Percentiles rank a stretch among this genome's conserved stretches.
Evolutionary conservation across 352 stramenopile genomes (phyloP).

Genomic region (Globisporangium carolinianum): DNA sequence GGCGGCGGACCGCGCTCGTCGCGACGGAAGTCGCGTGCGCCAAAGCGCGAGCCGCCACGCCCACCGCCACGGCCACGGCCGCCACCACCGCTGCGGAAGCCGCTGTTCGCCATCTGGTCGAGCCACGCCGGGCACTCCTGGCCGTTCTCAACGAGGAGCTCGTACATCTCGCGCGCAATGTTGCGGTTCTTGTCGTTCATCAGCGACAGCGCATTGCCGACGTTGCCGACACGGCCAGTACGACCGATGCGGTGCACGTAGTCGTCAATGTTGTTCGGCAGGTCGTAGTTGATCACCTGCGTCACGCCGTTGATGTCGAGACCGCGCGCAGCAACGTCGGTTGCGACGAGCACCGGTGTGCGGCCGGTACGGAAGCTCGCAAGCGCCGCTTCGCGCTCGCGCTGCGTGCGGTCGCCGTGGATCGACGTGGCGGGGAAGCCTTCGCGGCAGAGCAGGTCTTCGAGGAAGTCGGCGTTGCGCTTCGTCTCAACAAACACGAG

Average conservation of each 20-base stretch:
- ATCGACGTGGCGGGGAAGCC: constrained; percentile 93
- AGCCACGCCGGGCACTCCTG: constrained; percentile 94
- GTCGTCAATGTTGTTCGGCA: constrained; percentile 97
- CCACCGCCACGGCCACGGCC: constrained; percentile 41
- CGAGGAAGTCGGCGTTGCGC: constrained; percentile 93
- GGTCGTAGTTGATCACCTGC: constrained; percentile 97
- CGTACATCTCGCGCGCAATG: constrained; percentile 95
- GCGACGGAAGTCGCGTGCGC: constrained; percentile 82
- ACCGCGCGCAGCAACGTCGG: constrained; percentile 96
- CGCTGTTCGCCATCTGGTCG: constrained; percentile 90
- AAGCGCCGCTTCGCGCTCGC: constrained; percentile 91
- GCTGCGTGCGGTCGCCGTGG: constrained; percentile 96
- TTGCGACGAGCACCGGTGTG: constrained; percentile 95
- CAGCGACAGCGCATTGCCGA: constrained; percentile 95
- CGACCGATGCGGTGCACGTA: constrained; percentile 99
- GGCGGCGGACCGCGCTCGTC: constrained; percentile 37
- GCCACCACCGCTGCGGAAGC: constrained; percentile 46
- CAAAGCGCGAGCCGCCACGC: constrained; percentile 69
- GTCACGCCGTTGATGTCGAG: constrained; percentile 98
- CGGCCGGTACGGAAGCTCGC: constrained; percentile 88
- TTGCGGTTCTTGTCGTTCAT: constrained; percentile 99
- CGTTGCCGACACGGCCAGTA: constrained; percentile 98
- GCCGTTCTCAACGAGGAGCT: constrained; percentile 94
- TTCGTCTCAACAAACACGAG: constrained; percentile 99
- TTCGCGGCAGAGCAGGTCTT: constrained; percentile 92